Evolutionary conservation across 257 asterid species (phyloP).

Genomic region (Ilex asprella): DNA sequence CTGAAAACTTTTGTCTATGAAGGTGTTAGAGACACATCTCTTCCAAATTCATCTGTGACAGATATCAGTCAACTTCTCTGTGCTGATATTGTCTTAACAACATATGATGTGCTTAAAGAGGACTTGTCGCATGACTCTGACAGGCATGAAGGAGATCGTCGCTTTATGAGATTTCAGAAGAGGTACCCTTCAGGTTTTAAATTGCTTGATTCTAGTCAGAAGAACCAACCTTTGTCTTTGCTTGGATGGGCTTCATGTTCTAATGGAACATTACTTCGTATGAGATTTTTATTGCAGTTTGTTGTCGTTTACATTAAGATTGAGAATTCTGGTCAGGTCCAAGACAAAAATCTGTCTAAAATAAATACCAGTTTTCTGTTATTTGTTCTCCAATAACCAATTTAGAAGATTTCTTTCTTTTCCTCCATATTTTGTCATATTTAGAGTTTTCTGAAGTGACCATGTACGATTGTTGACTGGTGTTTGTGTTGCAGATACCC

Average conservation of each 20-base stretch:
- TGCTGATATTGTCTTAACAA: slow-evolving; percentile 85
- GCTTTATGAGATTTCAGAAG: slow-evolving; percentile 72
- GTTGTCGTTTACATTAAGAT: too few relatives aligned
- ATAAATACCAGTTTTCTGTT: too few relatives aligned
- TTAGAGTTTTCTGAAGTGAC: too few relatives aligned
- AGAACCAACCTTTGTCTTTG: background rate
- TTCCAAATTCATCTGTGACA: slow-evolving; percentile 42
- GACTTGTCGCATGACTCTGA: slow-evolving; percentile 95
- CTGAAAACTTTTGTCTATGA: slow-evolving; percentile 65
- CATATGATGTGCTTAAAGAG: slow-evolving; percentile 86
- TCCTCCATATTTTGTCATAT: too few relatives aligned
- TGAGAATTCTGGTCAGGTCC: too few relatives aligned
- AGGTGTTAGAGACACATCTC: slow-evolving; percentile 57
- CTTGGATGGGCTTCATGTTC: background rate
- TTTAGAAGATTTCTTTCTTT: too few relatives aligned
- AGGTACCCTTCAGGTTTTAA: slow-evolving; percentile 39
- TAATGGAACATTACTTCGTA: too few relatives aligned
- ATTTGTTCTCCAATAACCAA: too few relatives aligned
- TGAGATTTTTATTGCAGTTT: too few relatives aligned
- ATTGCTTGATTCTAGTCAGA: background rate
- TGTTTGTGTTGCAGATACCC: slow-evolving; percentile 56
- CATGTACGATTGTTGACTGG: background rate
- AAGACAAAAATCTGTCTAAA: too few relatives aligned
- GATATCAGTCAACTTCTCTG: slow-evolving; percentile 62
- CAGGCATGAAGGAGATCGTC: slow-evolving; percentile 92